A percentile compares a stretch with the other conserved stretches of the same genome.
These are phyloP conservation scores for Colletotrichum karsti DNA, from an alignment of 2,329 filamentous ascomycete species.

Conservation along the genomic window DNA sequence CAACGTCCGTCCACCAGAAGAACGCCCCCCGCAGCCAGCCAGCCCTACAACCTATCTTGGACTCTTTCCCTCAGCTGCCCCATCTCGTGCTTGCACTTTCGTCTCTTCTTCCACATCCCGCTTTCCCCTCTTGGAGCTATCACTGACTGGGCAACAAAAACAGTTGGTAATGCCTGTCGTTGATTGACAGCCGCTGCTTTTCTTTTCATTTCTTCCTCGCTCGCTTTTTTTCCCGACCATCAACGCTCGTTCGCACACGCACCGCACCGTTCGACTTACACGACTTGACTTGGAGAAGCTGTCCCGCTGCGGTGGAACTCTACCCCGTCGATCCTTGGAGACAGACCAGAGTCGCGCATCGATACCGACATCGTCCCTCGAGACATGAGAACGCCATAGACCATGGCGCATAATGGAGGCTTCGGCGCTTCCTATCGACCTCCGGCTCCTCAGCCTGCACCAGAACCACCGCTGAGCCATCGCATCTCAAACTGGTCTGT, in stretches of 20 bases:
- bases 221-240: background rate
- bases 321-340: background rate
- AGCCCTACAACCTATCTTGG: conserved; percentile 17
- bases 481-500: conserved; percentile 44
- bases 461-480: conserved; percentile 35
- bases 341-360: background rate
- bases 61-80: conserved; percentile 17
- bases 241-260: background rate
- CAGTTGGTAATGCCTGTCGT: background rate
- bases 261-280: background rate
- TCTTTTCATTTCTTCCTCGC: background rate
- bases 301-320: background rate
- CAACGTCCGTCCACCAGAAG: conserved; percentile 12
- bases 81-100: background rate
- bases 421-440: conserved; percentile 38
- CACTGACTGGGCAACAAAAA: conserved; percentile 11
- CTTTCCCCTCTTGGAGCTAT: background rate
- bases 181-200: background rate
- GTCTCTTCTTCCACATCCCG: conserved; percentile 1
- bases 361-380: background rate
- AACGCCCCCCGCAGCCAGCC: background rate
- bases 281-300: background rate
- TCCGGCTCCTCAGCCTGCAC: background rate
- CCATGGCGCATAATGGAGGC: conserved; percentile 21
- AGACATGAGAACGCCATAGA: conserved; percentile 22